phyloP scores from a whole-genome alignment of 345 rosid species.

The Citrus australasica region DNA sequence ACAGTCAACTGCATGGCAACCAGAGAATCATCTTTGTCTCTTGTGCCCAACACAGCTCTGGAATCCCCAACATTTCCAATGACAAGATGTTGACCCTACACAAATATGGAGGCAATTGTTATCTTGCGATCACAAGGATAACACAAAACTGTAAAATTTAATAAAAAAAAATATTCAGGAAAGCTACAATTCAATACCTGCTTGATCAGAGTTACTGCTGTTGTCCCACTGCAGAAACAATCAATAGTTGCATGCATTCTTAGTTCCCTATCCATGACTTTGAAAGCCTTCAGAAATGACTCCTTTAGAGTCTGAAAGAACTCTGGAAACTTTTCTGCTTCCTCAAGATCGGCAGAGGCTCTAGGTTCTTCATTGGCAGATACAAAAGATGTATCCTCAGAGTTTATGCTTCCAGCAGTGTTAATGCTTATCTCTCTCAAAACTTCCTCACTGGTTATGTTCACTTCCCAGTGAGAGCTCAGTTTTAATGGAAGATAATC shows the following conservation, averaged over 20 bases:
- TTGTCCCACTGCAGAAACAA: slow-evolving; percentile 97
- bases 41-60: slow-evolving; percentile 82
- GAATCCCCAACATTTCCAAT: slow-evolving; percentile 96
- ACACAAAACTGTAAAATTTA: neutral
- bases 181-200: slow-evolving; percentile 47
- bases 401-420: slow-evolving; percentile 45
- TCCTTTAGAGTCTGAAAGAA: slow-evolving; percentile 66
- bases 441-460: slow-evolving; percentile 49
- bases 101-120: slow-evolving; percentile 7
- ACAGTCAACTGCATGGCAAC: slow-evolving; percentile 90
- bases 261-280: slow-evolving; percentile 91
- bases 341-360: slow-evolving; percentile 45
- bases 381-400: slow-evolving; percentile 53
- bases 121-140: neutral
- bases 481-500: slow-evolving; percentile 86
- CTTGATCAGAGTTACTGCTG: slow-evolving; percentile 92
- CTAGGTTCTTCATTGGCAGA: slow-evolving; percentile 70
- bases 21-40: slow-evolving; percentile 62
- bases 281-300: slow-evolving; percentile 87
- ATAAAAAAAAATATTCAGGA: slow-evolving; percentile 5
- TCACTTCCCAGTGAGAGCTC: slow-evolving; percentile 78
- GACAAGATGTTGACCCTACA: slow-evolving; percentile 71
- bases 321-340: slow-evolving; percentile 47
- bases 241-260: slow-evolving; percentile 67
- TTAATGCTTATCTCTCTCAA: slow-evolving; percentile 43